Percentiles rank a stretch among this genome's conserved stretches.
phyloP scores from a whole-genome alignment of 495 filamentous ascomycete genomes.

The Hypoxylon cercidicola region DNA sequence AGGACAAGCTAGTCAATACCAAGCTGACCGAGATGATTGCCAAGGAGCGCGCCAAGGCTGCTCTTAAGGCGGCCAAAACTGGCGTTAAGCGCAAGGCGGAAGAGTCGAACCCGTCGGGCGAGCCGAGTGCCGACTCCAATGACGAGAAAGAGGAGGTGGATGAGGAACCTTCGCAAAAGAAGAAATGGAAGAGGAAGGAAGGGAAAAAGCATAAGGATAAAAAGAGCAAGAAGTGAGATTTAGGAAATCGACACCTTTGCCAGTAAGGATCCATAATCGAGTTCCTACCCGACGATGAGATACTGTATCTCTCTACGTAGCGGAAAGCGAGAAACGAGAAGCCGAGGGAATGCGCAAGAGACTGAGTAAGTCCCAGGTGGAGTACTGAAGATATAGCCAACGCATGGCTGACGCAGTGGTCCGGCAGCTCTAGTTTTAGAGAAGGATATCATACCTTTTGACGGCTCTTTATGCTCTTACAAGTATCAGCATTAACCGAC shows the following conservation, averaged over 20 bases:
- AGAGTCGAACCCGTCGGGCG: constrained; percentile 34
- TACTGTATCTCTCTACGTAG: background rate
- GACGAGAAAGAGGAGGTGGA: constrained; percentile 33
- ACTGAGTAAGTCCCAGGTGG: constrained; percentile 8
- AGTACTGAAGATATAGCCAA: background rate
- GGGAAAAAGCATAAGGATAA: constrained; percentile 36
- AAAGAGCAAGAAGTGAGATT: constrained; percentile 35
- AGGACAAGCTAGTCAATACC: constrained; percentile 51
- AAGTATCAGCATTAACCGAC: background rate
- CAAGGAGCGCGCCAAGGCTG: constrained; percentile 57
- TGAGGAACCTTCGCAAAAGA: constrained; percentile 41
- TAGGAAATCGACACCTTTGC: background rate
- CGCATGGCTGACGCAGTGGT: background rate
- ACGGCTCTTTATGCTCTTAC: background rate
- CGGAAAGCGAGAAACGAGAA: background rate
- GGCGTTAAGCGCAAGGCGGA: constrained; percentile 54
- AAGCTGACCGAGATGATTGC: constrained; percentile 58
- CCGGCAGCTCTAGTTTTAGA: background rate
- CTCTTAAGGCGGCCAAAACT: constrained; percentile 47
- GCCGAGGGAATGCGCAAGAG: background rate
- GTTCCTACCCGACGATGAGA: background rate
- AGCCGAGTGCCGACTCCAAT: constrained; percentile 28
- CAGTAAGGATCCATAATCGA: background rate
- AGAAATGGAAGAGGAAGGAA: constrained; percentile 30
- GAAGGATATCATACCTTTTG: background rate